Conservation (phyloP, 1,139 yeast species). For the Blastobotrys apis region DNA sequence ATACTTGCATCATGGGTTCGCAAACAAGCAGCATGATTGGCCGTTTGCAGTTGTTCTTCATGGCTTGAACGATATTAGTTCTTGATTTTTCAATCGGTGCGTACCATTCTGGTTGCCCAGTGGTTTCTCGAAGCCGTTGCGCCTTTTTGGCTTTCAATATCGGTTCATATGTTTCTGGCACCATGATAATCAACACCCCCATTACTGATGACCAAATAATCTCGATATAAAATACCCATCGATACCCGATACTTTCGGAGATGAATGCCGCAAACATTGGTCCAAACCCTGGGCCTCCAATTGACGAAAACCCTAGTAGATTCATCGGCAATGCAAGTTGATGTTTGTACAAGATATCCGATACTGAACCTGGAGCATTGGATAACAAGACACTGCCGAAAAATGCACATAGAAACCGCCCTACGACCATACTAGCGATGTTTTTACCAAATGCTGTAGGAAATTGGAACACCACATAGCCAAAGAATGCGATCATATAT, state of each 20-base stretch:
- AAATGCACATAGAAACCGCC: conserved; percentile 59
- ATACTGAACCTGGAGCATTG: conserved; percentile 77
- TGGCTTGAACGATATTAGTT: conserved; percentile 39
- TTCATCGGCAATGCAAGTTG: background rate
- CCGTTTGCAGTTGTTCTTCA: conserved; percentile 47
- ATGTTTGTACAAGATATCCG: conserved; percentile 53
- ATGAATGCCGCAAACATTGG: conserved; percentile 37
- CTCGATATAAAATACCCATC: conserved; percentile 55
- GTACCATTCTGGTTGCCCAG: background rate
- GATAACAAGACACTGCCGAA: conserved; percentile 65
- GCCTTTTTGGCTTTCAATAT: conserved; percentile 33
- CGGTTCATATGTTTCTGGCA: conserved; percentile 67
- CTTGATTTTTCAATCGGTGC: conserved; percentile 38
- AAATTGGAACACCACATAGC: conserved; percentile 54
- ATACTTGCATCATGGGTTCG: conserved; percentile 7
- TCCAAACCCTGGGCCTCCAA: conserved; percentile 1
- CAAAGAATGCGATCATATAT: conserved; percentile 30
- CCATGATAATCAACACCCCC: conserved; percentile 41
- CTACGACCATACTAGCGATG: conserved; percentile 60
- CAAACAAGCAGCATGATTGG: conserved; percentile 8
- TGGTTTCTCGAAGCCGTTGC: conserved; percentile 32
- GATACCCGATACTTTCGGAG: conserved; percentile 42
- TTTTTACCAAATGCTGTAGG: conserved; percentile 63
- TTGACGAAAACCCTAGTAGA: background rate
- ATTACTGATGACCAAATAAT: conserved; percentile 59